Base-by-base conservation (phyloP, 1,139 yeast species). In the Geotrichum restrictum region DNA sequence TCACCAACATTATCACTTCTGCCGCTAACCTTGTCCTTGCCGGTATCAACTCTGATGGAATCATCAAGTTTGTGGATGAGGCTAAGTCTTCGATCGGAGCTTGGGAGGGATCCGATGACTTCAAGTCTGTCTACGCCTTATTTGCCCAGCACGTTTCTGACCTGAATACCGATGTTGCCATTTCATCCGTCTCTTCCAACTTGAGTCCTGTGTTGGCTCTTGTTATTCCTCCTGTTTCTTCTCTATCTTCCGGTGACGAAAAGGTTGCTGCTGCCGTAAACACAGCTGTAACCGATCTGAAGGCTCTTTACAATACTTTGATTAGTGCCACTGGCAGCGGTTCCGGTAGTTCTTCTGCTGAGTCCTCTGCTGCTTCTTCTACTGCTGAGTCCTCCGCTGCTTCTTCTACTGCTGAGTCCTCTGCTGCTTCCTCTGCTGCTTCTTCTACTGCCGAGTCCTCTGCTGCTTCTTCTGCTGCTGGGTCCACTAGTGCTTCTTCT, bases 41-140 rank as follows among this genome's bases (percentile, higher is more conserved):
- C 38, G 58, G 58, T 24, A 46, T 56, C 22, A 56, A 52, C 58
- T 49, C 53, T 36, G 47, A 49, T n/a, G 55, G 49, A 42, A 48
- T 56, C 44, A 47, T 55, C 39, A 31, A 33, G 24, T 41, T 56
- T 34, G 53, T 53, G 21, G 42, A 44, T 21, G 50, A 45, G 42
- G 58, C 58, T n/a, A 45, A 48, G 43, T 32, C 50, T 19, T 53
- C 58, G 31, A 48, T 56, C 19, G 53, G 51, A 31, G 58, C 57
- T 42, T 51, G 52, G 38, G 44, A 56, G 45, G 56, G 36, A 11
- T 52, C 56, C 36, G 42, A 39, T 19, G 56, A 56, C 52, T 53
- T 45, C 48, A 47, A 48, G 49, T 36, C 55, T 36, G 49, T 52
- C 48, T 49, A 43, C 42, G 46, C 39, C 41, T 43, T 53, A 39